Conservation (phyloP, 2,329 filamentous ascomycete genomes). For the Trematosphaeria pertusa region DNA sequence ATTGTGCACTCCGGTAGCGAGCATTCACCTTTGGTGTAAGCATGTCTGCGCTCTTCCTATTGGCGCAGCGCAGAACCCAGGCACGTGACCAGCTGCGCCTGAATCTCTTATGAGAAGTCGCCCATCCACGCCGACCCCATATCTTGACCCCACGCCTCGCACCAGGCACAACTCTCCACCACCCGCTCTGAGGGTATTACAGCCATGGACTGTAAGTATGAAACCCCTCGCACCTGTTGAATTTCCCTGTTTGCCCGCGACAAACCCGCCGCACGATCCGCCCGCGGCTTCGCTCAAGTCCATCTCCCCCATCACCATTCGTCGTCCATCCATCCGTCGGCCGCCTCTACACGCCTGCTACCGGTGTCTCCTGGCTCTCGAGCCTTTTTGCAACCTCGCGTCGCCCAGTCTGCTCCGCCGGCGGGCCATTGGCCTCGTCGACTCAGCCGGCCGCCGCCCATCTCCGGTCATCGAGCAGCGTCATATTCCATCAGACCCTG, state of each 20-base stretch:
- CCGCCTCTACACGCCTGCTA: slow-evolving; percentile 23
- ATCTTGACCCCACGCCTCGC: slow-evolving; percentile 41
- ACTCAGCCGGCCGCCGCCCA: slow-evolving; percentile 32
- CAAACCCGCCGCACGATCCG: slow-evolving; percentile 25
- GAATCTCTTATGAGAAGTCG: too few relatives aligned
- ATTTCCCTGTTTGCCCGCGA: slow-evolving; percentile 24
- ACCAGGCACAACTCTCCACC: slow-evolving; percentile 32
- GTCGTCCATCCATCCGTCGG: slow-evolving; percentile 38
- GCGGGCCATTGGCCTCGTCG: slow-evolving; percentile 27
- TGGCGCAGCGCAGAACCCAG: too few relatives aligned
- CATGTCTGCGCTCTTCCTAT: too few relatives aligned
- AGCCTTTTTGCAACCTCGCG: slow-evolving; percentile 21
- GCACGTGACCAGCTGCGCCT: too few relatives aligned
- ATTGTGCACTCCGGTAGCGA: too few relatives aligned
- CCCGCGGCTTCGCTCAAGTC: slow-evolving; percentile 38
- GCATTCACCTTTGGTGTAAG: too few relatives aligned
- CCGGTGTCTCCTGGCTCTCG: slow-evolving; percentile 17
- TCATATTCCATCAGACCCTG: slow-evolving; percentile 50
- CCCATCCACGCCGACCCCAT: slow-evolving; percentile 35
- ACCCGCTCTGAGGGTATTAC: slow-evolving; percentile 53
- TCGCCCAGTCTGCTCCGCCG: slow-evolving; percentile 19
- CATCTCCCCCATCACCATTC: slow-evolving; percentile 44
- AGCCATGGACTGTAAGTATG: slow-evolving; percentile 67
- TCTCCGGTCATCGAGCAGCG: slow-evolving; percentile 42
- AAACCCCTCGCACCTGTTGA: slow-evolving; percentile 41